These are phyloP conservation scores for Gomphus sp. DNA, from an alignment of 1,284 basidiomycete genomes.

Conservation along the genomic window DNA sequence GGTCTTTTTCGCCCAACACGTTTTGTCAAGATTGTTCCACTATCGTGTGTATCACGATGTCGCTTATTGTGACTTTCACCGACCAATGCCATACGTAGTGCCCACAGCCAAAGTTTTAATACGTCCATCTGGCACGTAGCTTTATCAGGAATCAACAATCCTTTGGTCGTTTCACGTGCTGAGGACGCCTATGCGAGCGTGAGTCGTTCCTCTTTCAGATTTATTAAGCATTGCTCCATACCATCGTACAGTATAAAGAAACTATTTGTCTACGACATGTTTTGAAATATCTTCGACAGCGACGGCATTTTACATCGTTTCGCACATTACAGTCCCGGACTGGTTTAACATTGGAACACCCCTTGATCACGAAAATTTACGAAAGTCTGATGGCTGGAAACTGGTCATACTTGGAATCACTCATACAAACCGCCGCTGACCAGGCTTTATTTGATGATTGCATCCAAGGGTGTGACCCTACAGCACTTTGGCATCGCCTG, in stretches of 20 bases:
- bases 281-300: conserved; percentile 72
- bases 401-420: conserved; percentile 50
- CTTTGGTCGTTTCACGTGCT: conserved; percentile 44
- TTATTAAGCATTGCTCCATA: conserved; percentile 7
- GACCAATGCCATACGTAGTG: conserved; percentile 26
- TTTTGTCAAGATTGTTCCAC: conserved; percentile 63
- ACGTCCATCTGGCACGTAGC: conserved; percentile 70
- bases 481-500: conserved; percentile 48
- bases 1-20: conserved; percentile 52
- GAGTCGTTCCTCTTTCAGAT: conserved; percentile 14
- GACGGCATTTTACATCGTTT: conserved; percentile 62
- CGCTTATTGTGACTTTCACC: neutral
- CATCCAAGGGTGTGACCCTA: conserved; percentile 46
- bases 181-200: conserved; percentile 52
- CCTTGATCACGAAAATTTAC: conserved; percentile 59
- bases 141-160: conserved; percentile 47
- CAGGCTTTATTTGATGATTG: conserved; percentile 51
- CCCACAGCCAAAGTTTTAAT: conserved; percentile 62
- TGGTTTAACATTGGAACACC: conserved; percentile 57
- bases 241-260: conserved; percentile 48
- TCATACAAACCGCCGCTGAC: conserved; percentile 40
- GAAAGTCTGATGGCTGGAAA: conserved; percentile 53
- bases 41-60: conserved; percentile 42
- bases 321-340: conserved; percentile 49
- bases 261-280: conserved; percentile 54